A percentile compares a stretch with the other conserved stretches of the same genome.
Evolutionary conservation across 2,329 filamentous ascomycete species (phyloP).

Genomic region (Apiospora hydei): DNA sequence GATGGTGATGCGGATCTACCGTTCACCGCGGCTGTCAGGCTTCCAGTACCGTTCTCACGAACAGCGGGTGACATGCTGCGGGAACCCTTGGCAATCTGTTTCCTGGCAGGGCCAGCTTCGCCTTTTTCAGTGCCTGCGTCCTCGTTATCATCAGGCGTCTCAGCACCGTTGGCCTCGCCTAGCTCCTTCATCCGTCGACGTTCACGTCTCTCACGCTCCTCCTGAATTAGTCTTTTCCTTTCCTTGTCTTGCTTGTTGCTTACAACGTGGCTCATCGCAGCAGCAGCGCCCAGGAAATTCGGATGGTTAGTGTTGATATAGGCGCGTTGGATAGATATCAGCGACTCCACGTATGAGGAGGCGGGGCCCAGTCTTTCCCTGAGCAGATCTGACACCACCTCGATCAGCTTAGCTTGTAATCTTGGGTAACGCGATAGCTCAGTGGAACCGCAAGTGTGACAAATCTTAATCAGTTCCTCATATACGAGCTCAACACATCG

Average conservation of each 20-base stretch:
- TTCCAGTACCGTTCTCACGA: conserved; percentile 74
- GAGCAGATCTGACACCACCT: conserved; percentile 95
- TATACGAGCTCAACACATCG: conserved; percentile 98
- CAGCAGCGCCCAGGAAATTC: conserved; percentile 95
- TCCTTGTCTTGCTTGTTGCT: conserved; percentile 94
- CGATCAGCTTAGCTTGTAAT: conserved; percentile 94
- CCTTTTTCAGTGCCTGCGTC: conserved; percentile 62
- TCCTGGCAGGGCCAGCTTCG: conserved; percentile 66
- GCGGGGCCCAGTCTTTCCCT: conserved; percentile 90
- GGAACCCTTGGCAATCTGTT: conserved; percentile 64
- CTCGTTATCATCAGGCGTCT: conserved; percentile 72
- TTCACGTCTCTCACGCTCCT: conserved; percentile 87
- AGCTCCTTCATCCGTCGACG: conserved; percentile 83
- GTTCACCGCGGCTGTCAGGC: conserved; percentile 72
- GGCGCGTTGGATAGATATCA: conserved; percentile 95
- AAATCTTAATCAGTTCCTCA: conserved; percentile 99
- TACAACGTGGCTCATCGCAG: conserved; percentile 97
- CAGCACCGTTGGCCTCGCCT: conserved; percentile 75
- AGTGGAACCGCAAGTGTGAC: conserved; percentile 95
- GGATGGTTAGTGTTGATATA: conserved; percentile 99
- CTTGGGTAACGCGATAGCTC: conserved; percentile 92
- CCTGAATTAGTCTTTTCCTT: conserved; percentile 78
- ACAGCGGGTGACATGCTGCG: conserved; percentile 87
- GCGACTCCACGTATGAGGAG: conserved; percentile 90
- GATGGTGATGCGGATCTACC: conserved; percentile 70